These are phyloP conservation scores for Phytophthora europaea DNA, from an alignment of 352 stramenopile species.

Conservation along the genomic window DNA sequence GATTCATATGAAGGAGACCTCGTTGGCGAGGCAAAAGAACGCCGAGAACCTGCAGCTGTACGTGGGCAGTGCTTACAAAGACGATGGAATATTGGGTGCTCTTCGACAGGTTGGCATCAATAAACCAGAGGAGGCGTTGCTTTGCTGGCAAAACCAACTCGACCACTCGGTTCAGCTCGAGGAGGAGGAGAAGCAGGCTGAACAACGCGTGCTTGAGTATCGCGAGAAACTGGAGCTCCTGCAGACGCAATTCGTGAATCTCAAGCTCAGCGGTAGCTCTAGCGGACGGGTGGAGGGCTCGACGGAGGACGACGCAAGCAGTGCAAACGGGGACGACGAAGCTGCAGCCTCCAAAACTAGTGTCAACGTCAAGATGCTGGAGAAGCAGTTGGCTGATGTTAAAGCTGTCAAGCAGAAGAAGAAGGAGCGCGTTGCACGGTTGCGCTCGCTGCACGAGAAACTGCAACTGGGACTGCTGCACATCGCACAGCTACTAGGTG, in stretches of 20 bases:
- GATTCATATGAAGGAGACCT: slow-evolving; percentile 81
- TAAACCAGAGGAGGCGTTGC: slow-evolving; percentile 73
- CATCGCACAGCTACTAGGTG: slow-evolving; percentile 80
- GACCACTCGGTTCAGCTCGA: slow-evolving; percentile 78
- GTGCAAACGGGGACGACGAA: slow-evolving; percentile 24
- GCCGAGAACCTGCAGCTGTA: slow-evolving; percentile 73
- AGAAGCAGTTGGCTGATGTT: slow-evolving; percentile 70
- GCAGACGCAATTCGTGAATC: slow-evolving; percentile 70
- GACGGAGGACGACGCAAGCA: slow-evolving; percentile 9
- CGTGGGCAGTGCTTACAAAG: slow-evolving; percentile 75
- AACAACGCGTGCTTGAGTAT: slow-evolving; percentile 68
- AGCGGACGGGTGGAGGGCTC: slow-evolving; percentile 38
- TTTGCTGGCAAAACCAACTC: slow-evolving; percentile 86
- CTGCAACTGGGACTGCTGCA: slow-evolving; percentile 82
- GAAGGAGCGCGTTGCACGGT: slow-evolving; percentile 66
- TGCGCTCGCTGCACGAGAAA: slow-evolving; percentile 76
- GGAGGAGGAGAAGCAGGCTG: slow-evolving; percentile 64
- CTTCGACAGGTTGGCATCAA: slow-evolving; percentile 85
- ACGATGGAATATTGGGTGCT: slow-evolving; percentile 76
- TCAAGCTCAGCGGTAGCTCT: slow-evolving; percentile 73
- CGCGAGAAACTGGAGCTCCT: slow-evolving; percentile 68
- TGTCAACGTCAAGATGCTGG: slow-evolving; percentile 72
- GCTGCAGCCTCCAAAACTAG: slow-evolving; percentile 38
- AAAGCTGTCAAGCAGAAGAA: slow-evolving; percentile 68
- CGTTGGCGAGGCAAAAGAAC: slow-evolving; percentile 64